Conservation (phyloP, 495 filamentous ascomycete species). For the Aspergillus incahuasiensis region DNA sequence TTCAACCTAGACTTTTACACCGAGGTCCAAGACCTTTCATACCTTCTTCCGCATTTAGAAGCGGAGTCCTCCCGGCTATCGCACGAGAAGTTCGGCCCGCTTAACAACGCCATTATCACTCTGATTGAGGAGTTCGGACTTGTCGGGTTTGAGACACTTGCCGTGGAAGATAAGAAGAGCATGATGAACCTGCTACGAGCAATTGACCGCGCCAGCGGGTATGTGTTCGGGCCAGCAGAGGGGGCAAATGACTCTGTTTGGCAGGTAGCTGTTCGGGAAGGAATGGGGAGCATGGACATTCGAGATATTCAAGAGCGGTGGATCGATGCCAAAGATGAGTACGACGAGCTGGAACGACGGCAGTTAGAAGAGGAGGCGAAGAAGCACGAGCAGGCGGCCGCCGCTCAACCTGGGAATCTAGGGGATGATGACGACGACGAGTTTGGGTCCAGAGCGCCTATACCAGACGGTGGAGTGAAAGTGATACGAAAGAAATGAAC, state of each 20-base stretch:
- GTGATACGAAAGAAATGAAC: constrained; percentile 37
- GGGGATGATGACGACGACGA: constrained; percentile 32
- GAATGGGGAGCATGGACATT: constrained; percentile 70
- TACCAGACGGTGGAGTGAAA: constrained; percentile 45
- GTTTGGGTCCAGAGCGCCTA: constrained; percentile 24
- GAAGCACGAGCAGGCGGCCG: constrained; percentile 26
- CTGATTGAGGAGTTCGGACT: constrained; percentile 84
- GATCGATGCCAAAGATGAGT: constrained; percentile 83
- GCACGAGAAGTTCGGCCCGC: constrained; percentile 67
- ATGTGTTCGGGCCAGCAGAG: constrained; percentile 86
- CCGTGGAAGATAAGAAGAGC: constrained; percentile 91
- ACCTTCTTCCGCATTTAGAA: constrained; percentile 75
- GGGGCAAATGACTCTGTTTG: constrained; percentile 91
- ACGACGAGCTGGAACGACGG: constrained; percentile 73
- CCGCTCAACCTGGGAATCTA: constrained; percentile 15
- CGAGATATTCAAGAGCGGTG: constrained; percentile 91
- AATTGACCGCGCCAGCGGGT: constrained; percentile 87
- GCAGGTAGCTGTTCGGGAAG: constrained; percentile 90
- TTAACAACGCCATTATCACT: constrained; percentile 83
- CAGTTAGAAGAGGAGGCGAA: constrained; percentile 61
- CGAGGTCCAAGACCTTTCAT: constrained; percentile 88
- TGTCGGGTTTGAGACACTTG: constrained; percentile 86
- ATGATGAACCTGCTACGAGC: constrained; percentile 87
- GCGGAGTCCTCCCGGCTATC: constrained; percentile 53
- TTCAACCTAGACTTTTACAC: constrained; percentile 97